Evolutionary conservation across 1,284 basidiomycete genomes (phyloP).

Genomic region (Rhodofomes roseus): DNA sequence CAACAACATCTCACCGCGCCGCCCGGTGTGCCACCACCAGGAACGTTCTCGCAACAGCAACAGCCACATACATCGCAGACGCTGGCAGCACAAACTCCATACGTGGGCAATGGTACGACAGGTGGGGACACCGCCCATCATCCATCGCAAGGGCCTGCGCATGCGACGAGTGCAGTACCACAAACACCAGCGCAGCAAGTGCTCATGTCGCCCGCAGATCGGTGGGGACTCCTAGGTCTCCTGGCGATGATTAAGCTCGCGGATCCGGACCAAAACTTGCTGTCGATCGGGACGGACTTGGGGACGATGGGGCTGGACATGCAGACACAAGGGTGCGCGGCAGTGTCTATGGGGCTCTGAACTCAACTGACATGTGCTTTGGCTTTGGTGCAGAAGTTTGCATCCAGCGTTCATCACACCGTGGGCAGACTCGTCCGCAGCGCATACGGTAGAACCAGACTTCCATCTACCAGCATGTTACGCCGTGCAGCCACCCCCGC

Average conservation of each 20-base stretch:
- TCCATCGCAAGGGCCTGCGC: conserved; percentile 23
- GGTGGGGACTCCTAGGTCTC: conserved; percentile 90
- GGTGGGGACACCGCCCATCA: conserved; percentile 27
- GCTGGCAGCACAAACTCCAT: conserved; percentile 29
- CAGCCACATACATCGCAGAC: conserved; percentile 32
- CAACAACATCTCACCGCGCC: conserved; percentile 42
- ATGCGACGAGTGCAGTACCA: conserved; percentile 37
- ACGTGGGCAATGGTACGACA: conserved; percentile 31
- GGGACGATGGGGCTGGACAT: conserved; percentile 93
- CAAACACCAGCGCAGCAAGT: conserved; percentile 95
- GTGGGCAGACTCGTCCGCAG: conserved; percentile 88
- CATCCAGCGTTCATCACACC: conserved; percentile 96
- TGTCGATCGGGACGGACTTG: conserved; percentile 90
- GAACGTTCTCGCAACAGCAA: conserved; percentile 31
- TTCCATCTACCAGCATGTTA: conserved; percentile 93
- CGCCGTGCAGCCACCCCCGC: conserved; percentile 88
- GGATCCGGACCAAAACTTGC: conserved; percentile 83
- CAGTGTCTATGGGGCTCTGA: conserved; percentile 19
- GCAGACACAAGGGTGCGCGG: conserved; percentile 71
- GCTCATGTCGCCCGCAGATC: conserved; percentile 89
- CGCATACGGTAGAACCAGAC: conserved; percentile 84
- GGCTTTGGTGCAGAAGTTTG: conserved; percentile 57
- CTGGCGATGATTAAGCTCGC: conserved; percentile 90
- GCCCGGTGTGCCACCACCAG: conserved; percentile 50
- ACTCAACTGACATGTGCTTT: conserved; percentile 5